phyloP scores from a whole-genome alignment of 441 rosid species.

The Populus tomentosa region DNA sequence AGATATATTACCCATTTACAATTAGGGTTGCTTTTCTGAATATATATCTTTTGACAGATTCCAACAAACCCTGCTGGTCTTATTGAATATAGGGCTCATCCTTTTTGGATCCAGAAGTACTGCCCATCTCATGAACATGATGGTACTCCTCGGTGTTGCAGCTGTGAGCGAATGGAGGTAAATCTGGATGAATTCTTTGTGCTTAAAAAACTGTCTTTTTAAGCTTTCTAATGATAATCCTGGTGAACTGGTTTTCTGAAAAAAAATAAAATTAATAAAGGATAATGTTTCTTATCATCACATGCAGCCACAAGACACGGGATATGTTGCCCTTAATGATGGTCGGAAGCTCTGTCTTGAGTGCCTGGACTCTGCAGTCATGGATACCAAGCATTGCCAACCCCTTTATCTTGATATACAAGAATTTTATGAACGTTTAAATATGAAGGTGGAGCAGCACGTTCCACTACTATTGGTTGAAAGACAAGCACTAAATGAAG shows the following conservation, averaged over 20 bases:
- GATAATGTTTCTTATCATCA: constrained; percentile 14
- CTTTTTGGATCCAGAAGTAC: constrained; percentile 90
- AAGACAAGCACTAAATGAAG: constrained; percentile 91
- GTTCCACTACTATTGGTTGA: constrained; percentile 89
- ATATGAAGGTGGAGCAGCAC: constrained; percentile 85
- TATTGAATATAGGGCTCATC: constrained; percentile 91
- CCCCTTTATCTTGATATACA: constrained; percentile 83
- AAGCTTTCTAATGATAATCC: constrained; percentile 2
- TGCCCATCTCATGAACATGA: constrained; percentile 94
- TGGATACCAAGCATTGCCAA: constrained; percentile 85
- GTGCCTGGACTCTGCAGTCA: constrained; percentile 89
- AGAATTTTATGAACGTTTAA: constrained; percentile 81
- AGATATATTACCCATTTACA: constrained; percentile 14
- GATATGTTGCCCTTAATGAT: constrained; percentile 73
- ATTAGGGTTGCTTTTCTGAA: constrained; percentile 25
- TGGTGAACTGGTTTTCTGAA: not conserved
- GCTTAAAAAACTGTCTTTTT: constrained; percentile 3
- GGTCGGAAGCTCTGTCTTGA: constrained; percentile 92
- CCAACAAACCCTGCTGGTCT: constrained; percentile 83
- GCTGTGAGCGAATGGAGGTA: constrained; percentile 99
- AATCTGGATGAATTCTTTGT: constrained; percentile 19
- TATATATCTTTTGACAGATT: constrained; percentile 45
- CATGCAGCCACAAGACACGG: constrained; percentile 62
- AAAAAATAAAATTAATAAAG: not conserved
- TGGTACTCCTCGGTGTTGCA: constrained; percentile 88